Conservation (phyloP, 257 asterid genomes). For the Solanum neorickii region DNA sequence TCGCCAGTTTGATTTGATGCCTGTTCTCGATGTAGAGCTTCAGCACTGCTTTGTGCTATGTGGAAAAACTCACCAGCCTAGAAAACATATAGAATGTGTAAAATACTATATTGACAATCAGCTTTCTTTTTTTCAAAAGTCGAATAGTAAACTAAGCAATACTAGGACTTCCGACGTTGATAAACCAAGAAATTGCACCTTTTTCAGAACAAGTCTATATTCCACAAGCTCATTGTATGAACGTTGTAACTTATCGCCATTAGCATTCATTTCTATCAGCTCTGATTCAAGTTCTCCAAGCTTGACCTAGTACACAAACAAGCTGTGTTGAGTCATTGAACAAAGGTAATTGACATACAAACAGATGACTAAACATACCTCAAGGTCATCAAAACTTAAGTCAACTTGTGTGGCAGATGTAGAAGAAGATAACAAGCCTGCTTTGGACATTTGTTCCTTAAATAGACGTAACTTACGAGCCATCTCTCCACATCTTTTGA, state of each 20-base stretch:
- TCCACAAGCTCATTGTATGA: constrained; percentile 76
- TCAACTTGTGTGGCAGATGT: constrained; percentile 25
- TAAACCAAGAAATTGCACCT: constrained; percentile 25
- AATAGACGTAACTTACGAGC: constrained; percentile 90
- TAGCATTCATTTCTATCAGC: constrained; percentile 74
- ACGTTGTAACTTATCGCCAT: constrained; percentile 65
- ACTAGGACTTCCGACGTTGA: neutral
- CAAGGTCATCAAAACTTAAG: constrained; percentile 69
- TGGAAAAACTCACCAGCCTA: constrained; percentile 89
- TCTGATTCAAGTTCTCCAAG: constrained; percentile 78
- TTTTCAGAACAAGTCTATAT: constrained; percentile 71
- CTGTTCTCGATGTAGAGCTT: constrained; percentile 61
- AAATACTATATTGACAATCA: neutral
- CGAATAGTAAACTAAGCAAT: neutral
- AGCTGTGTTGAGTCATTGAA: neutral
- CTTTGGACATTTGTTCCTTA: constrained; percentile 79
- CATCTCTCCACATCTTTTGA: constrained; percentile 97
- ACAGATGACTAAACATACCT: constrained; percentile 33
- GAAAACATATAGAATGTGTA: constrained; percentile 3
- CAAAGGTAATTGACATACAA: neutral
- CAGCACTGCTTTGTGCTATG: constrained; percentile 74
- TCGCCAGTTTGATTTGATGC: constrained; percentile 63
- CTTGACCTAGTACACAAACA: constrained; percentile 16
- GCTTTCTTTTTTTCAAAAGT: neutral
- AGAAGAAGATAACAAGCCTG: constrained; percentile 58